phyloP scores from a whole-genome alignment of 2,329 filamentous ascomycete genomes.

The Camillea tinctor region DNA sequence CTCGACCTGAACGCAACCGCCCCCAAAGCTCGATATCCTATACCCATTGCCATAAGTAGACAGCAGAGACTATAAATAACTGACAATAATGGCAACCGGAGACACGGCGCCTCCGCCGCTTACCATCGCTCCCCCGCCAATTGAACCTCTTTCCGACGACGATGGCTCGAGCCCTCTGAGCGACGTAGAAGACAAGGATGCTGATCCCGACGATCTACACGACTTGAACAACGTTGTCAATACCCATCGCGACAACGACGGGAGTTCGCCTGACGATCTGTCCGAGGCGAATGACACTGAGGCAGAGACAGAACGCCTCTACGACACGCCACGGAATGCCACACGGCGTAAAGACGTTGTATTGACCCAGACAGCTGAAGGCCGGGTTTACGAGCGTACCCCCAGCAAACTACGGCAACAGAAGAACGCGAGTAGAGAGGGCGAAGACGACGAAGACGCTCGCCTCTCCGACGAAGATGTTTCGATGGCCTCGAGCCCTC shows the following conservation, averaged over 20 bases:
- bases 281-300: conserved; percentile 70
- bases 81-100: conserved; percentile 49
- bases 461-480: conserved; percentile 32
- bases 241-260: conserved; percentile 25
- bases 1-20: not conserved
- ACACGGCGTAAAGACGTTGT: conserved; percentile 61
- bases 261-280: conserved; percentile 50
- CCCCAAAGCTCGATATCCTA: not conserved
- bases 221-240: conserved; percentile 32
- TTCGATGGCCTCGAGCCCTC: conserved; percentile 35
- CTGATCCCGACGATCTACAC: conserved; percentile 64
- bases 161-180: conserved; percentile 88
- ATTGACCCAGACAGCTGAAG: conserved; percentile 54
- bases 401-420: conserved; percentile 70
- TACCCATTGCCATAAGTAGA: not conserved
- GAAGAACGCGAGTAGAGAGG: conserved; percentile 24
- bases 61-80: not conserved
- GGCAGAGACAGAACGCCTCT: conserved; percentile 90
- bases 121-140: conserved; percentile 47
- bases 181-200: conserved; percentile 81
- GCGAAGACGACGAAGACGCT: conserved; percentile 39
- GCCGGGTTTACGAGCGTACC: conserved; percentile 60
- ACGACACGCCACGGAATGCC: conserved; percentile 73
- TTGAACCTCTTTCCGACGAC: conserved; percentile 49
- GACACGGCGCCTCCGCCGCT: conserved; percentile 48